phyloP scores from a whole-genome alignment of 2,329 filamentous ascomycete species.

The Talaromyces pinophilus region DNA sequence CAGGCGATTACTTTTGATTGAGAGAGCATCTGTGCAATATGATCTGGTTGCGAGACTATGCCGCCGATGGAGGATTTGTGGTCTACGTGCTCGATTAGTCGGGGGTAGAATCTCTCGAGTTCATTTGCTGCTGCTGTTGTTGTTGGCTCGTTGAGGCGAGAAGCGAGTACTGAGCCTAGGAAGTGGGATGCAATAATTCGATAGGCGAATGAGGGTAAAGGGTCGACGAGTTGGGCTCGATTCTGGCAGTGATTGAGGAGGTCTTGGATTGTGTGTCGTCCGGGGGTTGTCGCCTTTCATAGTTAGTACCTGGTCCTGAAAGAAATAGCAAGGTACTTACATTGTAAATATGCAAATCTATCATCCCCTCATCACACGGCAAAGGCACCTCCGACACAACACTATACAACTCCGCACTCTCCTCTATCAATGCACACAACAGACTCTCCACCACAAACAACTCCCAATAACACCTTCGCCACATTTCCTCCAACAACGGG shows the following conservation, averaged over 20 bases:
- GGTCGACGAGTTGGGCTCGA: slow-evolving; percentile 56
- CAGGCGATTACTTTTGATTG: slow-evolving; percentile 5
- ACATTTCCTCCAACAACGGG: slow-evolving; percentile 72
- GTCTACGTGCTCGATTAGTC: slow-evolving; percentile 1
- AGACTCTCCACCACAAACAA: slow-evolving; percentile 74
- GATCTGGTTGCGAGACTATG: neutral
- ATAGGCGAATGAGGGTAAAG: slow-evolving; percentile 77
- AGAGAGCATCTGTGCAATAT: slow-evolving; percentile 7
- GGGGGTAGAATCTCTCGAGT: slow-evolving; percentile 49
- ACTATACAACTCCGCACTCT: slow-evolving; percentile 26
- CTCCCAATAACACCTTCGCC: slow-evolving; percentile 85
- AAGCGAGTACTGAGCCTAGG: slow-evolving; percentile 66
- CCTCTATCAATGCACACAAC: slow-evolving; percentile 64
- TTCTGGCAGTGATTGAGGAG: slow-evolving; percentile 63
- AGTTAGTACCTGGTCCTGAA: neutral
- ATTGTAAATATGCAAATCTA: neutral
- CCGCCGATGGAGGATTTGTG: neutral
- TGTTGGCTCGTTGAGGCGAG: neutral
- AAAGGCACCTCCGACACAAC: slow-evolving; percentile 65
- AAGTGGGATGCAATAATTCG: slow-evolving; percentile 74
- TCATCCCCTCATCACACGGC: slow-evolving; percentile 67
- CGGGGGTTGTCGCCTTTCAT: slow-evolving; percentile 56
- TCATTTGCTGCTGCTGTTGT: slow-evolving; percentile 36
- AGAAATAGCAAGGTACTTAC: neutral
- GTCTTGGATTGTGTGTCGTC: slow-evolving; percentile 53